These are phyloP conservation scores for Gnetum montanum DNA, from an alignment of 75 land plant genomes.

Conservation along the genomic window DNA sequence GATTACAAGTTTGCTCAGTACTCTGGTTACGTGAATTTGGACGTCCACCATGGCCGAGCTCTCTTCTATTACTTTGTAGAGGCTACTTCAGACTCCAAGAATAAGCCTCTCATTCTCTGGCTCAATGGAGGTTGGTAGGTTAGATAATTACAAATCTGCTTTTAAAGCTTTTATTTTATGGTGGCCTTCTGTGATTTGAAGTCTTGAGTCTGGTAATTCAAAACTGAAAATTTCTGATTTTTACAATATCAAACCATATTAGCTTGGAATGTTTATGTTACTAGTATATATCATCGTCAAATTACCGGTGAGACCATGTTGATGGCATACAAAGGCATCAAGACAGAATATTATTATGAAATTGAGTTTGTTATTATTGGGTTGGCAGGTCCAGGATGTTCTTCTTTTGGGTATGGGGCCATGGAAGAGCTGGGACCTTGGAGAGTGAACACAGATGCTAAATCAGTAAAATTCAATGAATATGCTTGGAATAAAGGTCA, in stretches of 20 bases:
- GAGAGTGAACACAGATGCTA: too few relatives aligned
- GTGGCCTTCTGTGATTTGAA: background rate
- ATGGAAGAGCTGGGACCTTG: slow-evolving; percentile 77
- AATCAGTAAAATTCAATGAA: slow-evolving; percentile 21
- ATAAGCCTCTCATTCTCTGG: slow-evolving; percentile 86
- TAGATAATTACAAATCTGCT: too few relatives aligned
- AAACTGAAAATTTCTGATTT: background rate
- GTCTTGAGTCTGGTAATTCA: background rate
- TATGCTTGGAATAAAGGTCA: too few relatives aligned
- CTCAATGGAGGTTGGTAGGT: slow-evolving; percentile 69
- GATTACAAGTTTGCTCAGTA: slow-evolving; percentile 76
- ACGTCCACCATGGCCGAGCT: slow-evolving; percentile 37
- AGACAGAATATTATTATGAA: slow-evolving; percentile 89
- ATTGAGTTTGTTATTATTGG: too few relatives aligned
- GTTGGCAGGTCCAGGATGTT: too few relatives aligned
- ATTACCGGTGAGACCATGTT: too few relatives aligned
- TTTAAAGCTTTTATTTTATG: background rate
- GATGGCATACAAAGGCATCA: too few relatives aligned
- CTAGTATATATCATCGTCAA: too few relatives aligned
- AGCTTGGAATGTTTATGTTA: too few relatives aligned
- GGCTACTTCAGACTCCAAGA: slow-evolving; percentile 39
- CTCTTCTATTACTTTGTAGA: slow-evolving; percentile 88
- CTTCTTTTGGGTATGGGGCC: slow-evolving; percentile 80
- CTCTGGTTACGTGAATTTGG: slow-evolving; percentile 68
- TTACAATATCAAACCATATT: background rate